A percentile compares a stretch with the other conserved stretches of the same genome.
Conservation (phyloP, 2,329 filamentous ascomycete species). For the Didymella exigua region DNA sequence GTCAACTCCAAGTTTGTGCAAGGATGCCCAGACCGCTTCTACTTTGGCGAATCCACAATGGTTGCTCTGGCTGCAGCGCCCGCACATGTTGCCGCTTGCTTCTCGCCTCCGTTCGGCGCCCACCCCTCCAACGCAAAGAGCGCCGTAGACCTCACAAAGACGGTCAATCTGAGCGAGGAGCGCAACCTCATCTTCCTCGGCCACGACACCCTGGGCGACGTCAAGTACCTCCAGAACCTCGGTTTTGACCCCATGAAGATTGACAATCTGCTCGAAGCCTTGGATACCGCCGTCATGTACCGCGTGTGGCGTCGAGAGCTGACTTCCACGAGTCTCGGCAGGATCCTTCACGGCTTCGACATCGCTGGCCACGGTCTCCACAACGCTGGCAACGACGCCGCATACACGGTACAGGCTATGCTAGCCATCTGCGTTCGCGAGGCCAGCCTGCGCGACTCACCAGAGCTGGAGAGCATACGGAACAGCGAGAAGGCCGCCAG, state of each 20-base stretch:
- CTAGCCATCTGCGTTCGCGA: constrained; percentile 63
- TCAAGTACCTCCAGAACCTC: constrained; percentile 69
- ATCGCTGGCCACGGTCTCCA: constrained; percentile 72
- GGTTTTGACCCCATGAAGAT: constrained; percentile 65
- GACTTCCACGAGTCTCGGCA: constrained; percentile 62
- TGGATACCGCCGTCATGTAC: constrained; percentile 78
- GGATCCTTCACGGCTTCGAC: constrained; percentile 67
- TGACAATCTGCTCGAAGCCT: constrained; percentile 63
- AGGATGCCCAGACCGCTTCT: constrained; percentile 75
- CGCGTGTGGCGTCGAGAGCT: constrained; percentile 63
- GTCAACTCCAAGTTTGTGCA: constrained; percentile 71
- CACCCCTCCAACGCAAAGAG: constrained; percentile 7
- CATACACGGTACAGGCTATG: constrained; percentile 77
- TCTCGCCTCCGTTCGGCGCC: constrained; percentile 61
- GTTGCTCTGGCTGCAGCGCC: constrained; percentile 55
- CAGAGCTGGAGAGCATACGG: constrained; percentile 30
- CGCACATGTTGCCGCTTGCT: constrained; percentile 58
- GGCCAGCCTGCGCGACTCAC: constrained; percentile 43
- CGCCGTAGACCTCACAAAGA: not conserved
- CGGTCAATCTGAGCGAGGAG: constrained; percentile 34
- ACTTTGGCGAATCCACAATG: constrained; percentile 71
- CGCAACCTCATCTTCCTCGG: constrained; percentile 78
- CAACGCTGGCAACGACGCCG: constrained; percentile 86
- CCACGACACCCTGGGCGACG: constrained; percentile 72
- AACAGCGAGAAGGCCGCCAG: constrained; percentile 32